Conservation (phyloP, 805 yeast species). For the Kluyveromyces lactis region DNA sequence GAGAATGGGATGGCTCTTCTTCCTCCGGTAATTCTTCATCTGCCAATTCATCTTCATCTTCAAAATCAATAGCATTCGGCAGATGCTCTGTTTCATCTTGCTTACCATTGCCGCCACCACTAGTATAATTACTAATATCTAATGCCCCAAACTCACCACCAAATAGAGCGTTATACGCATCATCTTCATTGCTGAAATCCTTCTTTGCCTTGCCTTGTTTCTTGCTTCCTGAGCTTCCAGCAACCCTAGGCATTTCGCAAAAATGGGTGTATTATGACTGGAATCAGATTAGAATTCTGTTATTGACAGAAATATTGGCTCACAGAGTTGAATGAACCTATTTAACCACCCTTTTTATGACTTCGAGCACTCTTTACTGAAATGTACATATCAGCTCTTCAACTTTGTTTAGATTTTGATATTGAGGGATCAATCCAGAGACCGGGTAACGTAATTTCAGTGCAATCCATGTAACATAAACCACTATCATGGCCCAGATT, state of each 20-base stretch:
- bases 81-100: constrained; percentile 56
- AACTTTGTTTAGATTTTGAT: no score
- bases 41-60: constrained; percentile 89
- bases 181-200: constrained; percentile 31
- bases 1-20: constrained; percentile 10
- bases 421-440: neutral
- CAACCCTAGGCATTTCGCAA: constrained; percentile 4
- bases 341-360: no score
- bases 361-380: no score
- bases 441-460: no score
- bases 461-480: no score
- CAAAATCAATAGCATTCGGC: constrained; percentile 89
- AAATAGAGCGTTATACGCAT: constrained; percentile 32
- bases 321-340: no score
- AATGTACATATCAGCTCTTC: no score
- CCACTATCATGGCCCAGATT: no score
- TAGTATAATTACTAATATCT: constrained; percentile 26
- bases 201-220: constrained; percentile 5
- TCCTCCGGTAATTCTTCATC: constrained; percentile 61
- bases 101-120: constrained; percentile 11
- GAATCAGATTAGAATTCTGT: no score
- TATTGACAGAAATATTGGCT: no score
- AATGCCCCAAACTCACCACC: constrained; percentile 31
- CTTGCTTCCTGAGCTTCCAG: neutral
- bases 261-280: no score